Evolutionary conservation across 2,329 filamentous ascomycete genomes (phyloP).

Genomic region (Penicillium expansum): DNA sequence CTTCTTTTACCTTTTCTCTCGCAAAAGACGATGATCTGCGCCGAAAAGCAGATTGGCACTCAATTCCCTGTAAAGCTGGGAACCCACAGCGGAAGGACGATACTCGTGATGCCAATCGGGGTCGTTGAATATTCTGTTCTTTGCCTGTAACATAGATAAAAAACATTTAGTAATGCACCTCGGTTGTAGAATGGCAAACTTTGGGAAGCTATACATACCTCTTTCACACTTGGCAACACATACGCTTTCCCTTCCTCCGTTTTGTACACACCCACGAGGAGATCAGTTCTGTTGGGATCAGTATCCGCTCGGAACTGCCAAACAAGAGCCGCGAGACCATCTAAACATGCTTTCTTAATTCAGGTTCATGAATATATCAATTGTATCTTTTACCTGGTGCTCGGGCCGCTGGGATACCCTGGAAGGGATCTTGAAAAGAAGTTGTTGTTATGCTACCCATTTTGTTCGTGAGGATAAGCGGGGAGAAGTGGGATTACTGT

Average conservation of each 20-base stretch:
- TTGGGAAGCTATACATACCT: background rate
- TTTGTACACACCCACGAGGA: constrained; percentile 17
- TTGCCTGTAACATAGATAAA: constrained; percentile 3
- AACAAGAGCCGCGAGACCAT: constrained; percentile 3
- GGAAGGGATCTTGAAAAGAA: constrained; percentile 13
- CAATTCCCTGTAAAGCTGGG: constrained; percentile 9
- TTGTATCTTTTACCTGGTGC: constrained; percentile 4
- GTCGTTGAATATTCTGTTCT: constrained; percentile 12
- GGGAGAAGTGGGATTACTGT: background rate
- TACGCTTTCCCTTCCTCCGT: constrained; percentile 16
- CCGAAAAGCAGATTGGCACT: constrained; percentile 13
- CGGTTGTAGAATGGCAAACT: background rate
- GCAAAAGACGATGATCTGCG: constrained; percentile 12
- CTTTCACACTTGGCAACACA: constrained; percentile 11
- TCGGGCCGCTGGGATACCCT: constrained; percentile 8
- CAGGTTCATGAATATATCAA: background rate
- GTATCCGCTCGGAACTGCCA: constrained; percentile 9
- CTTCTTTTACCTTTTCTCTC: constrained; percentile 9
- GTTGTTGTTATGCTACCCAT: constrained; percentile 16
- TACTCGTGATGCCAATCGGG: constrained; percentile 19
- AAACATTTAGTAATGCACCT: background rate
- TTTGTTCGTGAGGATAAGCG: background rate
- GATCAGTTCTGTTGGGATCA: constrained; percentile 11
- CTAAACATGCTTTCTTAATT: background rate
- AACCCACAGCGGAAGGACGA: constrained; percentile 10